phyloP scores from a whole-genome alignment of 1,284 basidiomycete genomes.

The Pseudozyma thailandica region DNA sequence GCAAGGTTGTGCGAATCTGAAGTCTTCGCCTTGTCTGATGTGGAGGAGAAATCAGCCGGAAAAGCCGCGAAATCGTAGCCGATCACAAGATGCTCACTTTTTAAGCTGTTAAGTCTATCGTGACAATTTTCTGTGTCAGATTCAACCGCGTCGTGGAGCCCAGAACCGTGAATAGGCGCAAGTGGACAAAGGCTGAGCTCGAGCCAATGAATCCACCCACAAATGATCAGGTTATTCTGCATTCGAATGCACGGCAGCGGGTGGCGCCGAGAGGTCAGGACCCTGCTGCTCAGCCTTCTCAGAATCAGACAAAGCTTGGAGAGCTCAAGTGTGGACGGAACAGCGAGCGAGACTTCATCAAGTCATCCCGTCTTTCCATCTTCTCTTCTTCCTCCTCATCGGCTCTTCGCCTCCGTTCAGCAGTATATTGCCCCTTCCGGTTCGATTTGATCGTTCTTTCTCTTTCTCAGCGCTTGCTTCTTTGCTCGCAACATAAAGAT shows the following conservation, averaged over 20 bases:
- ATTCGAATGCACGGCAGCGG: no score
- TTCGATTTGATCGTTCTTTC: constrained; percentile 15
- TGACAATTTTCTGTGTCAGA: background rate
- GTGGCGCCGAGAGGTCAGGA: no score
- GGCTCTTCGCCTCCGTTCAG: constrained; percentile 44
- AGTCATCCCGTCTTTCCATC: background rate
- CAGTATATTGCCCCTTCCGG: constrained; percentile 18
- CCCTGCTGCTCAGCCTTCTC: no score
- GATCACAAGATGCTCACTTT: background rate
- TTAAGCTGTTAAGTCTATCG: background rate
- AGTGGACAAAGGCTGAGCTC: no score
- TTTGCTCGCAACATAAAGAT: constrained; percentile 9
- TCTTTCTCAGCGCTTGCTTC: constrained; percentile 16
- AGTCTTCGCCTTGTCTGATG: no score
- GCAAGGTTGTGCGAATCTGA: no score
- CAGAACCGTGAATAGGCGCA: no score
- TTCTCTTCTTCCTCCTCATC: constrained; percentile 12
- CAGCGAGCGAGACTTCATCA: background rate
- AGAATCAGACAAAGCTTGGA: no score
- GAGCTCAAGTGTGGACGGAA: no score
- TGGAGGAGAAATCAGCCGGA: constrained; percentile 3
- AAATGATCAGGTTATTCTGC: no score
- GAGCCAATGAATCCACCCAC: no score
- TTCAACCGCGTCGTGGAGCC: no score
- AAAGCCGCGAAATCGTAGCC: constrained; percentile 2